These are phyloP conservation scores for Letharia columbiana DNA, from an alignment of 495 filamentous ascomycete species.

Conservation along the genomic window DNA sequence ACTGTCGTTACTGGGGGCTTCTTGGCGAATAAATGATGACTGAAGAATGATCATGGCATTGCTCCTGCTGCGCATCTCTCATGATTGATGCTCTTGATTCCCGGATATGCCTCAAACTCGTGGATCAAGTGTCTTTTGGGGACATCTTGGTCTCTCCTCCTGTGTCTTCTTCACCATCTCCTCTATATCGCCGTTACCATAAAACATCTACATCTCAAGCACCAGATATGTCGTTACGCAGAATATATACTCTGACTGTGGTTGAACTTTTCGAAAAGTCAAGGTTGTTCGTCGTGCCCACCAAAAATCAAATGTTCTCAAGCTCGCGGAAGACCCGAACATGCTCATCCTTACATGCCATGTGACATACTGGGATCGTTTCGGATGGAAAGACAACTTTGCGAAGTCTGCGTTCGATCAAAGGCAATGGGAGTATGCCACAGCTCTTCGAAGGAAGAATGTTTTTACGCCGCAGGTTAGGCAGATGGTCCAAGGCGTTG, in stretches of 20 bases:
- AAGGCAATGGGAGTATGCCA: conserved; percentile 7
- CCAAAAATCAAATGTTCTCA: conserved; percentile 2
- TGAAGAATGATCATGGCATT: conserved; percentile 8
- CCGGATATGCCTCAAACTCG: background rate
- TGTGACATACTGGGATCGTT: conserved; percentile 11
- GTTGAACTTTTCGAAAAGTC: conserved; percentile 11
- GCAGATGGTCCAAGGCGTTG: background rate
- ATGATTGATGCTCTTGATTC: background rate
- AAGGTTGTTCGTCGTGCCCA: conserved; percentile 12
- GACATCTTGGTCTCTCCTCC: background rate
- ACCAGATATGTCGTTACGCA: background rate
- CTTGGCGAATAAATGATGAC: background rate
- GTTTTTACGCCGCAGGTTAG: conserved; percentile 14
- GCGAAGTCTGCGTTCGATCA: conserved; percentile 7
- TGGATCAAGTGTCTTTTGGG: background rate
- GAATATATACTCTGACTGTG: background rate
- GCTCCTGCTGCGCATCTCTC: background rate
- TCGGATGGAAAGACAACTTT: conserved; percentile 12
- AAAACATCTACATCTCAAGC: conserved; percentile 5
- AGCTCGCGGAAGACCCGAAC: conserved; percentile 7
- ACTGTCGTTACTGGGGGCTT: background rate
- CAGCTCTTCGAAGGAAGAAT: background rate
- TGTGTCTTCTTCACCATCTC: background rate
- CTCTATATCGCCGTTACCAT: background rate
- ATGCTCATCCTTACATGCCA: conserved; percentile 7